Base-by-base conservation (phyloP, 2,329 filamentous ascomycete genomes). In the Penicillium sp. region DNA sequence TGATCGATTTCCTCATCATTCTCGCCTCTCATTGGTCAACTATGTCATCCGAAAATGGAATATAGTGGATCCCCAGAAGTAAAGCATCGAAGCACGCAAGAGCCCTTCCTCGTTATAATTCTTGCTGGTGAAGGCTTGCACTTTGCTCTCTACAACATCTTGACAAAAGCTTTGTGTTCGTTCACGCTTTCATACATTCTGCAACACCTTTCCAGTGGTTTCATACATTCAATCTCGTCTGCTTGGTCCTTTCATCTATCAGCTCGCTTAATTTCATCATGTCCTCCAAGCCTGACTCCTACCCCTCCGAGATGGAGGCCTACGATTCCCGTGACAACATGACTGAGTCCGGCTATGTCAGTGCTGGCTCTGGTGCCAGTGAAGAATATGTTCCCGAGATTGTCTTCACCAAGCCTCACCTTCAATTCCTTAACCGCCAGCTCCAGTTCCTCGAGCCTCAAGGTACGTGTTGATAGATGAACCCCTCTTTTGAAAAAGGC, bases 371-470 rank as follows among this genome's bases (percentile, higher is more conserved):
- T 39, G 80, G 81, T 48, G 86, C 84, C 32, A 88, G 83, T 64
- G 79, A 83, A 41, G 78, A 79, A 48, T 79, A 79, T 61, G 81
- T 93, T 18, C 89, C 92, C 13, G 84, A 90, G 56, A 82, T 97
- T 67, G 86, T 88, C 74, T 91, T 99, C 79, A 93, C 90, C 62
- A 88, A 88, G 72, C 84, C 88, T 59, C 93, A 99, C 74, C 81
- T 97, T 64, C 88, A 90, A 67, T 93, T 93, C 75, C 83, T 99
- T 72, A 99, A 99, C 81, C 78, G 86, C 60, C 91, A 96, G 75
- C 80, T 99, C 65, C 89, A 94, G 74, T 84, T 87, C 69, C 89
- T 97, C 74, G 86, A 92, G 70, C 90, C 94, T 57, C 82, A 93
- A 76, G 83, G 83, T 84, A 70, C 63, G 77, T 71, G 46, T 29